A percentile compares a stretch with the other conserved stretches of the same genome.
These are phyloP conservation scores for Fomes fomentarius DNA, from an alignment of 1,284 basidiomycete genomes.

Conservation along the genomic window DNA sequence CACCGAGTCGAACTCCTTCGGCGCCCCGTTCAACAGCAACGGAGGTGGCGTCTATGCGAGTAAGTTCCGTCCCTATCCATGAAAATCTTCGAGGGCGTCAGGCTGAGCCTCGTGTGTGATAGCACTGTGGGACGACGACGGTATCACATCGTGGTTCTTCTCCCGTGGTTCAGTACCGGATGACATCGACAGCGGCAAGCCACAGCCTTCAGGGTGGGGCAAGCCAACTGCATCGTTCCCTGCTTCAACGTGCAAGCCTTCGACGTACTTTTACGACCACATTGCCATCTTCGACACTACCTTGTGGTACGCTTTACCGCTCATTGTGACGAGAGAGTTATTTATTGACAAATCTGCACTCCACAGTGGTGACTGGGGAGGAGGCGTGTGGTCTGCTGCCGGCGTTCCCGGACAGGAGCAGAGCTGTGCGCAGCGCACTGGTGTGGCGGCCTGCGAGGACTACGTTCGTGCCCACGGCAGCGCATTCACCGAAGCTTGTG, in stretches of 20 bases:
- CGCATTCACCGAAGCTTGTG: conserved; percentile 79
- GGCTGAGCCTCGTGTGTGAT: background rate
- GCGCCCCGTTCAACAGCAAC: conserved; percentile 66
- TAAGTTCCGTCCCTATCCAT: conserved; percentile 39
- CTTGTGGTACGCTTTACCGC: conserved; percentile 55
- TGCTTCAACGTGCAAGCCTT: conserved; percentile 69
- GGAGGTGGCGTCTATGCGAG: conserved; percentile 83
- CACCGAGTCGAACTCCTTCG: conserved; percentile 54
- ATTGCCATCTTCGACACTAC: conserved; percentile 83
- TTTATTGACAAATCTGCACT: background rate
- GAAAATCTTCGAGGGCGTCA: too few relatives aligned
- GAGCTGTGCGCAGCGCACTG: conserved; percentile 83
- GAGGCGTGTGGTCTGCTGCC: conserved; percentile 69
- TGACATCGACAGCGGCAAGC: conserved; percentile 69
- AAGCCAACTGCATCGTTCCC: conserved; percentile 74
- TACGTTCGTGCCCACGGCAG: conserved; percentile 75
- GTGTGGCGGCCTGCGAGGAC: conserved; percentile 75
- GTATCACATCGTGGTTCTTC: conserved; percentile 83
- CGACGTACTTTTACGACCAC: conserved; percentile 74
- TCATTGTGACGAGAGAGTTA: background rate
- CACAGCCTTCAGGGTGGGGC: conserved; percentile 77
- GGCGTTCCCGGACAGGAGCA: conserved; percentile 80
- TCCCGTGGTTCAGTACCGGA: conserved; percentile 66
- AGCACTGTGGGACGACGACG: conserved; percentile 73
- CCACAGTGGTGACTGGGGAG: conserved; percentile 87